These are phyloP conservation scores for Saturnispora serradocipensis DNA, from an alignment of 805 yeast genomes.

Conservation along the genomic window DNA sequence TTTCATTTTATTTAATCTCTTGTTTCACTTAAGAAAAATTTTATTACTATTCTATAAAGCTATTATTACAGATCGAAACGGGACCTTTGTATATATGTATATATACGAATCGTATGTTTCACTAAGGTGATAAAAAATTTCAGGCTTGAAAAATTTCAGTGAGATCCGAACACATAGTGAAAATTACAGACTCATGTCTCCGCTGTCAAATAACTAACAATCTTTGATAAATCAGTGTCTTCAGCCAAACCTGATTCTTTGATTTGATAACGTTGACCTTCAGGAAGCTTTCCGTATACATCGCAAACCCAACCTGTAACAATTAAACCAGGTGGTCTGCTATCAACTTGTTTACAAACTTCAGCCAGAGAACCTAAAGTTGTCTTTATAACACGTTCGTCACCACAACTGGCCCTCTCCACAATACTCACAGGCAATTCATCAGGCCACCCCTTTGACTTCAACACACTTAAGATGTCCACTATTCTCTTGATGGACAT, in stretches of 20 bases:
- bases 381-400: conserved; percentile 78
- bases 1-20: conserved; percentile 24
- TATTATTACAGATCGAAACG: not conserved
- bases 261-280: conserved; percentile 17
- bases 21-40: not conserved
- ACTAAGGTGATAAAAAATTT: not conserved
- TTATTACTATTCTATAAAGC: not conserved
- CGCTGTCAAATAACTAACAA: conserved; percentile 9
- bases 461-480: conserved; percentile 41
- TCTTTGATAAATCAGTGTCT: conserved; percentile 9
- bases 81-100: not conserved
- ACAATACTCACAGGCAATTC: conserved; percentile 74
- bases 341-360: conserved; percentile 69
- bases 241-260: conserved; percentile 16
- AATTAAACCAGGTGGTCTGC: conserved; percentile 87
- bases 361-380: conserved; percentile 54
- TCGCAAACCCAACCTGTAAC: conserved; percentile 73
- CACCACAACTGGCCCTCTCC: conserved; percentile 90
- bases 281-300: conserved; percentile 17
- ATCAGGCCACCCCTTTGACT: conserved; percentile 53
- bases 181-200: not conserved
- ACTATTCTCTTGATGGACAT: conserved; percentile 81
- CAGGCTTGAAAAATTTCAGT: not conserved
- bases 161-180: not conserved
- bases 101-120: conserved; percentile 1